phyloP scores from a whole-genome alignment of 257 asterid genomes.

The Salvia hispanica region DNA sequence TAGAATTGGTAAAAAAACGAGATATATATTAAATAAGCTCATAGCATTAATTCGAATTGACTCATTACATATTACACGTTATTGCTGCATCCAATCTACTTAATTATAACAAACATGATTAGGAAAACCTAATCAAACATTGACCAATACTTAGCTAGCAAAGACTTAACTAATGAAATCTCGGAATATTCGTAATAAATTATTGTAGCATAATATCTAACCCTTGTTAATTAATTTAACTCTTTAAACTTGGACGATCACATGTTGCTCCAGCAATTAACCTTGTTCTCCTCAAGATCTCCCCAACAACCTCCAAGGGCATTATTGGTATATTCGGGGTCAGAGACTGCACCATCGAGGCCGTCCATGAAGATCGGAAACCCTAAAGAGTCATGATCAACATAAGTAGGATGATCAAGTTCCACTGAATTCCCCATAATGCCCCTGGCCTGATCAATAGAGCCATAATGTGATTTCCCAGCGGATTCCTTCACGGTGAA shows the following conservation, averaged over 20 bases:
- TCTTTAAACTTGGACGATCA: neutral
- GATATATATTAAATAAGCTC: too few relatives aligned
- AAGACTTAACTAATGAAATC: neutral
- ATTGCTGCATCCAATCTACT: neutral
- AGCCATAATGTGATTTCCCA: neutral
- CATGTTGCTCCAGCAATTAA: conserved; percentile 12
- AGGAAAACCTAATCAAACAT: neutral
- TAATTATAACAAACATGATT: neutral
- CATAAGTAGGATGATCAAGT: neutral
- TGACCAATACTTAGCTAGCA: neutral
- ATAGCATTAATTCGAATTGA: too few relatives aligned
- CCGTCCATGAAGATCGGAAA: conserved; percentile 8
- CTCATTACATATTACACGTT: neutral
- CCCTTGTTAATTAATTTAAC: too few relatives aligned
- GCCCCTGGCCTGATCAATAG: neutral
- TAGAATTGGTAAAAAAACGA: too few relatives aligned
- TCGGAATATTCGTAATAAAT: neutral
- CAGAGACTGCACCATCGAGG: neutral
- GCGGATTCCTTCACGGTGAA: neutral
- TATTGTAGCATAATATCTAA: neutral
- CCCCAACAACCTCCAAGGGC: conserved; percentile 18
- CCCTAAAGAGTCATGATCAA: neutral
- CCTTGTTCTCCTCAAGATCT: conserved; percentile 7
- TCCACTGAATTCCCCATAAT: conserved; percentile 11
- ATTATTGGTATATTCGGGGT: conserved; percentile 1